Conservation (phyloP, 768 basidiomycete species). For the Auricularia cornea region DNA sequence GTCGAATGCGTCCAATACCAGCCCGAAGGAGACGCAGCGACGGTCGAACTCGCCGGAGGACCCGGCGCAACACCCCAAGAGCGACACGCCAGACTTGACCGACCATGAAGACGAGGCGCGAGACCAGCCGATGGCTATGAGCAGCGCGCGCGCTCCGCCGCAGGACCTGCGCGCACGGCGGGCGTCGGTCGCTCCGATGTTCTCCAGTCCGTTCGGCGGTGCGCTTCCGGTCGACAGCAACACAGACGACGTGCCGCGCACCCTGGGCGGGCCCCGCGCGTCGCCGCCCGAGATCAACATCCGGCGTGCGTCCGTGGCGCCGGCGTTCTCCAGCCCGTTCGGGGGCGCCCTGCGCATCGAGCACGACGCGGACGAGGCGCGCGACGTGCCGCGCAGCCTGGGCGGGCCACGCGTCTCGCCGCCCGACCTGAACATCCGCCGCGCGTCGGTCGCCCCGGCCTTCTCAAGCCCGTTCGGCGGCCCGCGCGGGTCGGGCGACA, state of each 20-base stretch:
- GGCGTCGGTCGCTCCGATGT: background rate
- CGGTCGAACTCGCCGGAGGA: background rate
- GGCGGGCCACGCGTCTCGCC: too few relatives aligned
- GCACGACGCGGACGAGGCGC: too few relatives aligned
- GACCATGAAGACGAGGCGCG: background rate
- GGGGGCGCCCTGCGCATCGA: too few relatives aligned
- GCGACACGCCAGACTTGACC: background rate
- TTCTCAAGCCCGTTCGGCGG: background rate
- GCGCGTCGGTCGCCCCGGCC: too few relatives aligned
- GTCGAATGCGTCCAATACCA: background rate
- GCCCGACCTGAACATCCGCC: too few relatives aligned
- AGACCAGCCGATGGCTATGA: background rate
- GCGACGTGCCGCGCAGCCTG: too few relatives aligned
- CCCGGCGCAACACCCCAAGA: background rate
- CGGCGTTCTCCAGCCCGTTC: background rate
- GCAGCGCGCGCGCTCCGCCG: background rate
- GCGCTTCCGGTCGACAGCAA: background rate
- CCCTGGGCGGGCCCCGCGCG: too few relatives aligned
- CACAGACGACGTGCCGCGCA: too few relatives aligned
- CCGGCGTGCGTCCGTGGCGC: background rate
- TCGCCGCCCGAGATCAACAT: too few relatives aligned
- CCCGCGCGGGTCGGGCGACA: background rate
- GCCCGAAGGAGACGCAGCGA: background rate
- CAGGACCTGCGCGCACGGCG: background rate
- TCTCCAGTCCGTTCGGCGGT: background rate